phyloP scores from a whole-genome alignment of 1,284 basidiomycete species.

The Sparassis latifolia region DNA sequence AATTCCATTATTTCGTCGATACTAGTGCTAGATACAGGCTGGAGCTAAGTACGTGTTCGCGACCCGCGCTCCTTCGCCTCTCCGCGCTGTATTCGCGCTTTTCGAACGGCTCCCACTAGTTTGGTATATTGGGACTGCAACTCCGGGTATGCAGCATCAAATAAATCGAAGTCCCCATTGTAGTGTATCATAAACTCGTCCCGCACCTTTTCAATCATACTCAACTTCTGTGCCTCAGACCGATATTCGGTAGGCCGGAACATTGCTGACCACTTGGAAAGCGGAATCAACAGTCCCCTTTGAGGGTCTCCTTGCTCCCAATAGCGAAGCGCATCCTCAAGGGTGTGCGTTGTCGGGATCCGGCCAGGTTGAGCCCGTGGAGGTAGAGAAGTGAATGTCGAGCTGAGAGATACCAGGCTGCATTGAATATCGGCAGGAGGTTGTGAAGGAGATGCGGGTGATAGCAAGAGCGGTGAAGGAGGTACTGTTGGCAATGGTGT shows the following conservation, averaged over 20 bases:
- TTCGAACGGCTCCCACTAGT: neutral
- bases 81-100: neutral
- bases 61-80: neutral
- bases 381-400: neutral
- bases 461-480: no score
- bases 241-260: neutral
- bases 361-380: neutral
- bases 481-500: no score
- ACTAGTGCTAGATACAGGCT: no score
- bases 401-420: no score
- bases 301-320: neutral
- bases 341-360: neutral
- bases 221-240: neutral
- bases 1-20: no score
- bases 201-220: neutral
- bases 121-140: neutral
- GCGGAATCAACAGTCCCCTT: neutral
- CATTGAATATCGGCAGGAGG: no score
- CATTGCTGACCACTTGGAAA: neutral
- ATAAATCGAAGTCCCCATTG: neutral
- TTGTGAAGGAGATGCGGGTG: no score
- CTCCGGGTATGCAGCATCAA: neutral
- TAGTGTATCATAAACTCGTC: neutral
- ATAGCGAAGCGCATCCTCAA: neutral
- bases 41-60: no score